phyloP scores from a whole-genome alignment of 2,329 filamentous ascomycete species.

The Rhytidhysteron rufulum region DNA sequence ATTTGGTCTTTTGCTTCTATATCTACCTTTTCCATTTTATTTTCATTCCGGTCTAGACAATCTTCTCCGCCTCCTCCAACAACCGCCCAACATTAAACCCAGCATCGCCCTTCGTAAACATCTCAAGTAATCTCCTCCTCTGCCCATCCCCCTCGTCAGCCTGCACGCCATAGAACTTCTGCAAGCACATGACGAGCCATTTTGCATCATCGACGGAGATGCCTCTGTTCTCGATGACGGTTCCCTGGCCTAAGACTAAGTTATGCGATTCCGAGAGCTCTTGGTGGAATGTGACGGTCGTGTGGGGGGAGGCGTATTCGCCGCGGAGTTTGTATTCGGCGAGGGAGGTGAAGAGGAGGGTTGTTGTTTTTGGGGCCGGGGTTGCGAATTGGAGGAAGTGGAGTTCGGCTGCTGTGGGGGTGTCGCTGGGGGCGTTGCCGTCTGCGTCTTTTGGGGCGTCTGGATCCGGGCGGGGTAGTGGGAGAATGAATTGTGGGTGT shows the following conservation, averaged over 20 bases:
- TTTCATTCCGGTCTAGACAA: slow-evolving; percentile 46
- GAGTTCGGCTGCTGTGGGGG: slow-evolving; percentile 68
- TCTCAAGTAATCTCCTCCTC: slow-evolving; percentile 69
- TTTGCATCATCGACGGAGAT: slow-evolving; percentile 77
- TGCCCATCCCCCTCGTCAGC: slow-evolving; percentile 54
- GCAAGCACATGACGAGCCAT: slow-evolving; percentile 88
- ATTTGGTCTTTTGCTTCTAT: too few species aligned
- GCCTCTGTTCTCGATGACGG: slow-evolving; percentile 70
- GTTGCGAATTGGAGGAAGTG: slow-evolving; percentile 98
- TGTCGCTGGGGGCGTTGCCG: slow-evolving; percentile 40
- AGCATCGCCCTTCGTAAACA: slow-evolving; percentile 75
- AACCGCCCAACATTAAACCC: slow-evolving; percentile 80
- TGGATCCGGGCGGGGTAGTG: slow-evolving; percentile 62
- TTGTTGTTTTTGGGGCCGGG: slow-evolving; percentile 58
- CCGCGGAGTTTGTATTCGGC: slow-evolving; percentile 89
- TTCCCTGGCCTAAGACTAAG: slow-evolving; percentile 81
- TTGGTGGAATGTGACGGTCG: slow-evolving; percentile 85
- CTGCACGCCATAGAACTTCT: slow-evolving; percentile 80
- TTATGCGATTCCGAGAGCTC: slow-evolving; percentile 73
- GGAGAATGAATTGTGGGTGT: slow-evolving; percentile 87
- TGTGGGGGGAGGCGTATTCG: slow-evolving; percentile 87
- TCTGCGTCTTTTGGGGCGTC: slow-evolving; percentile 14
- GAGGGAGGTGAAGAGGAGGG: slow-evolving; percentile 84
- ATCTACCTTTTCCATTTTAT: too few species aligned
- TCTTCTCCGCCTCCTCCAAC: slow-evolving; percentile 83